Evolutionary conservation across 2,329 filamentous ascomycete genomes (phyloP).

Genomic region (Lanzia echinophila): DNA sequence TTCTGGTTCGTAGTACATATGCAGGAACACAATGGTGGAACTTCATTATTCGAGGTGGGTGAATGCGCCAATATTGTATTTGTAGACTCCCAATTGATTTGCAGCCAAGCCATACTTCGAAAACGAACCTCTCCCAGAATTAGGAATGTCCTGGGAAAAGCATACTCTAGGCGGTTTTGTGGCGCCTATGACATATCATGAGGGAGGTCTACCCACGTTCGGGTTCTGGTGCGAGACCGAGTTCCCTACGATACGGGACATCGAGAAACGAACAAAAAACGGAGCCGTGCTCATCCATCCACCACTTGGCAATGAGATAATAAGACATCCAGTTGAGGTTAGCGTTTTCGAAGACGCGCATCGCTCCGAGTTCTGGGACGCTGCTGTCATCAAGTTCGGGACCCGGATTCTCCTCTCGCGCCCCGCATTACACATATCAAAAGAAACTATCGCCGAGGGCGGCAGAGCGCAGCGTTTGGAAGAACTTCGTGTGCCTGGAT

Average conservation of each 20-base stretch:
- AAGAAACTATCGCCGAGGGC: not conserved
- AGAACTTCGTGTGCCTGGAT: not conserved
- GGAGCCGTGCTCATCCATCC: not conserved
- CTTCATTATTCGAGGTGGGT: not conserved
- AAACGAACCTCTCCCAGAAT: not conserved
- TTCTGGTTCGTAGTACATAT: not conserved
- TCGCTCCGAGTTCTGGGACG: not conserved
- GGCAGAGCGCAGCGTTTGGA: not conserved
- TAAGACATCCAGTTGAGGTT: not conserved
- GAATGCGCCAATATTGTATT: no score
- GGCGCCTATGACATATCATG: not conserved
- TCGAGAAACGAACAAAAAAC: not conserved
- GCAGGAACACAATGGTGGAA: not conserved
- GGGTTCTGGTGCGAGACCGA: not conserved
- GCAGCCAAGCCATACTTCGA: not conserved
- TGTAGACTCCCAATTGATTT: not conserved
- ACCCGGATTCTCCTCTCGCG: not conserved
- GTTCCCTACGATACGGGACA: not conserved
- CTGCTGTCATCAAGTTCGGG: not conserved
- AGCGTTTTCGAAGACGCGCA: not conserved
- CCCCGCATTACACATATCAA: not conserved
- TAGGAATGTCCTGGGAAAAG: not conserved
- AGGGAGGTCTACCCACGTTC: not conserved
- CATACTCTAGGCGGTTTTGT: not conserved
- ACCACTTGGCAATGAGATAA: not conserved